Base-by-base conservation (phyloP, 1,139 yeast species). In the Blastobotrys apis region DNA sequence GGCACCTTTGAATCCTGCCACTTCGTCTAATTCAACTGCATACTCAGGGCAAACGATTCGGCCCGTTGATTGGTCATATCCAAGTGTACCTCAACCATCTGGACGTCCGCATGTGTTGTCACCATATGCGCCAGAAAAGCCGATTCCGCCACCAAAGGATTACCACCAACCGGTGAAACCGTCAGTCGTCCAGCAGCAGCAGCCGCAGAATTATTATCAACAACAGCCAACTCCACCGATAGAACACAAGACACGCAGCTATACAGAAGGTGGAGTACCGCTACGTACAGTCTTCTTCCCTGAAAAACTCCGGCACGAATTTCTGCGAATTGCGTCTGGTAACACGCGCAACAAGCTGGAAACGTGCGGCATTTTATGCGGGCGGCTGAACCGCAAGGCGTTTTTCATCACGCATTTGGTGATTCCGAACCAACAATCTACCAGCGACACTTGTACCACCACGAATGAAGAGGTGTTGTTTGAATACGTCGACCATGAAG, bases 341-440 rank as follows among this genome's bases (percentile, higher is more conserved):
- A 79, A 79, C 54, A 78, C 84, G 1, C 17, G 37, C 1, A 58
- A 60, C 13, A 72, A 72, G 37, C 61, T 79, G n/a, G 84, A 79
- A 55, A 79, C 84, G 0, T 78, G 83, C 56, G 84, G 84, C 10
- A 75, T 79, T 29, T 65, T 79, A 22, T 76, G 81, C 57, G 84
- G 84, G 0, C 73, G 67, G 50, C 64, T 79, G 9, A 69, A 68
- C 41, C 64, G 76, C 37, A 77, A 77, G 59, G 82, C 83, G 9
- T 78, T 77, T 54, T 77, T 77, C 59, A 67, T 79, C 44, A 78
- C 81, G 2, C 72, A 77, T 46, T 62, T 79, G 22, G 69, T 79
- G 13, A 74, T 79, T 10, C 84, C 84, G 0, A 73, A 74, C 45
- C 84, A 79, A 56, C 75, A 69, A 35, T 72, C 79, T 5, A 79